Conservation (phyloP, 768 basidiomycete species). For the Trametes coccinea region DNA sequence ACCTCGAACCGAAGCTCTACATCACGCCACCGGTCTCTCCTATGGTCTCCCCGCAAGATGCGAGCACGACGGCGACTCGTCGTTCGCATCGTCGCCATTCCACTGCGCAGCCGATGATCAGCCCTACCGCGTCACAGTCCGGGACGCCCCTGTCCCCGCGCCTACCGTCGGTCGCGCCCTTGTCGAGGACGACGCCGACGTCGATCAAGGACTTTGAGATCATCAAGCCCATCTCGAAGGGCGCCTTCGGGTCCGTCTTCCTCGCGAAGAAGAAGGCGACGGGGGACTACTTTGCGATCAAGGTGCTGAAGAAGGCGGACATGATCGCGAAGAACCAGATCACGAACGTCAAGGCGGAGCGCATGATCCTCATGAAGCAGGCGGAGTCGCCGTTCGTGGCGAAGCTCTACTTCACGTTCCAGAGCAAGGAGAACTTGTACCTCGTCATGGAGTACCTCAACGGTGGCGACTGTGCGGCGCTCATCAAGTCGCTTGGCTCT, state of each 20-base stretch:
- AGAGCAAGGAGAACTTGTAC: conserved; percentile 98
- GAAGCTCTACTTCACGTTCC: conserved; percentile 98
- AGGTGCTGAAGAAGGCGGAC: conserved; percentile 99
- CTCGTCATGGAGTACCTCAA: conserved; percentile 99
- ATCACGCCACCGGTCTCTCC: conserved; percentile 77
- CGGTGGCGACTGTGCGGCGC: conserved; percentile 95
- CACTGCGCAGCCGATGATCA: conserved; percentile 52
- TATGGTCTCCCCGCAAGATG: conserved; percentile 54
- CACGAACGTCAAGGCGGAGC: conserved; percentile 98
- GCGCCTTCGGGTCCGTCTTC: conserved; percentile 98
- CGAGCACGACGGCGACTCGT: conserved; percentile 49
- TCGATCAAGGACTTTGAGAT: conserved; percentile 99
- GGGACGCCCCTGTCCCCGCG: conserved; percentile 80
- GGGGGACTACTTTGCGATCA: conserved; percentile 99
- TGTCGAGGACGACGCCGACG: conserved; percentile 77
- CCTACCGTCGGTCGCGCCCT: conserved; percentile 72
- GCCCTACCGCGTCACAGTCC: conserved; percentile 45
- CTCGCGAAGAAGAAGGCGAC: conserved; percentile 97
- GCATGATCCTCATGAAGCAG: conserved; percentile 99
- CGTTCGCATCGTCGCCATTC: conserved; percentile 55
- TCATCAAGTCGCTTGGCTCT: conserved; percentile 93
- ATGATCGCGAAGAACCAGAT: conserved; percentile 99
- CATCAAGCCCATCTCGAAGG: conserved; percentile 99
- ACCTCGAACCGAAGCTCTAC: conserved; percentile 63
- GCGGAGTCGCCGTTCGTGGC: conserved; percentile 98